phyloP scores from a whole-genome alignment of 352 stramenopile species.

The Phytophthora fragariaefolia region DNA sequence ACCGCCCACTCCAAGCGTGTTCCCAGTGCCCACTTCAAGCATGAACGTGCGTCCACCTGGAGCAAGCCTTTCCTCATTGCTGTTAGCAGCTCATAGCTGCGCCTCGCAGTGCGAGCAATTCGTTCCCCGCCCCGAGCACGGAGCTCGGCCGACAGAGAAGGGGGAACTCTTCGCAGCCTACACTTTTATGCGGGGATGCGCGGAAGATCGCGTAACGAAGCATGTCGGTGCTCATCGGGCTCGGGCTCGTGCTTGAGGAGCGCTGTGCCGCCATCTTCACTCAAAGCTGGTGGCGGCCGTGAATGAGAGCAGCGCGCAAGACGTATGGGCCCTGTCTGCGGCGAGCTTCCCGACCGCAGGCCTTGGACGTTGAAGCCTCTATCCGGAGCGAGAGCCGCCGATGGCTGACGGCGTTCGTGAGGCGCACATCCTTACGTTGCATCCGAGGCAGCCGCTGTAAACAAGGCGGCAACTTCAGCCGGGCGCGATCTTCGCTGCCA shows the following conservation, averaged over 20 bases:
- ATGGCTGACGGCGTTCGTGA: constrained; percentile 12
- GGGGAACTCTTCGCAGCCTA: constrained; percentile 26
- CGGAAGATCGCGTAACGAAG: constrained; percentile 18
- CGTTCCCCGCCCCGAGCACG: not conserved
- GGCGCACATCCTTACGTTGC: constrained; percentile 24
- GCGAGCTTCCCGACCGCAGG: constrained; percentile 2
- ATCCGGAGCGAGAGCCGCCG: constrained; percentile 6
- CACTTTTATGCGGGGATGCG: constrained; percentile 29
- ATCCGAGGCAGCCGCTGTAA: constrained; percentile 20
- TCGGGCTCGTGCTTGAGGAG: no score
- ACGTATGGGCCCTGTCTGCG: constrained; percentile 11
- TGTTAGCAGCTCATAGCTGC: no score
- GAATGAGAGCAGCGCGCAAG: not conserved
- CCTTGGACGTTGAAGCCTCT: constrained; percentile 14
- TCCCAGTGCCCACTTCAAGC: not conserved
- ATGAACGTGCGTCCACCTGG: not conserved
- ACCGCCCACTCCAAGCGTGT: no score
- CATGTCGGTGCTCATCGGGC: not conserved
- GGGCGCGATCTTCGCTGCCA: constrained; percentile 10
- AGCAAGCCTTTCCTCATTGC: not conserved
- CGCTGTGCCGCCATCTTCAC: no score
- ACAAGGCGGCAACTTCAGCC: constrained; percentile 12
- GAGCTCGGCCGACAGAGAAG: not conserved
- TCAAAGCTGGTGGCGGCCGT: not conserved
- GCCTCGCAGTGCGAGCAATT: no score